Conservation (phyloP, 2,329 filamentous ascomycete species). For the Trematosphaeria pertusa region DNA sequence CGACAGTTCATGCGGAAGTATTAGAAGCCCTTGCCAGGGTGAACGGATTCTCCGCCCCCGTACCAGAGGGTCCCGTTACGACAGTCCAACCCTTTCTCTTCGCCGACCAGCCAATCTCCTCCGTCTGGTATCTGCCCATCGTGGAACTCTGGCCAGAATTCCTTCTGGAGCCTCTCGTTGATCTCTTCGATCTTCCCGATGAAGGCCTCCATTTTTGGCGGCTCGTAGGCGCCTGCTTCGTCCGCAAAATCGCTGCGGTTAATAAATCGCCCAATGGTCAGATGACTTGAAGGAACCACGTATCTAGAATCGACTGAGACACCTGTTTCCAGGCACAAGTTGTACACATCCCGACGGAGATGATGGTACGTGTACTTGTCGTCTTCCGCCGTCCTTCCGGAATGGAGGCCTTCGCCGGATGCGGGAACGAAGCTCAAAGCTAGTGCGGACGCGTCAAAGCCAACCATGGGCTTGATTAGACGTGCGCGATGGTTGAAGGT, state of each 20-base stretch:
- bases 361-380: constrained; percentile 89
- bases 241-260: constrained; percentile 64
- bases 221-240: constrained; percentile 52
- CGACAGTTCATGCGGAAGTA: no score
- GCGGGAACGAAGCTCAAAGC: constrained; percentile 89
- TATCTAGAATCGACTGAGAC: constrained; percentile 80
- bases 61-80: constrained; percentile 84
- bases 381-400: constrained; percentile 51
- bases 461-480: constrained; percentile 81
- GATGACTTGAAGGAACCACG: constrained; percentile 85
- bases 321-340: constrained; percentile 65
- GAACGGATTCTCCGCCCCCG: constrained; percentile 75
- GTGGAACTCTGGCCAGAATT: constrained; percentile 69
- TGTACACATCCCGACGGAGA: constrained; percentile 79
- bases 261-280: constrained; percentile 86
- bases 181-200: constrained; percentile 75
- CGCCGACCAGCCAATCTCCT: constrained; percentile 86
- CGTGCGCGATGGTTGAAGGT: constrained; percentile 72
- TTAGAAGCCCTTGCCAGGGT: constrained; percentile 59
- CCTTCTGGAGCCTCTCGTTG: constrained; percentile 74
- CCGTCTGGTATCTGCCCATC: constrained; percentile 52
- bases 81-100: constrained; percentile 80
- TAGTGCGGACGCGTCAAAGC: constrained; percentile 83
- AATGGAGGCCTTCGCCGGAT: constrained; percentile 61
- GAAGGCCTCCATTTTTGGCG: constrained; percentile 67